Percentiles rank a stretch among this genome's conserved stretches.
Conservation (phyloP, 2,329 filamentous ascomycete genomes). For the Fusarium robinianum region DNA sequence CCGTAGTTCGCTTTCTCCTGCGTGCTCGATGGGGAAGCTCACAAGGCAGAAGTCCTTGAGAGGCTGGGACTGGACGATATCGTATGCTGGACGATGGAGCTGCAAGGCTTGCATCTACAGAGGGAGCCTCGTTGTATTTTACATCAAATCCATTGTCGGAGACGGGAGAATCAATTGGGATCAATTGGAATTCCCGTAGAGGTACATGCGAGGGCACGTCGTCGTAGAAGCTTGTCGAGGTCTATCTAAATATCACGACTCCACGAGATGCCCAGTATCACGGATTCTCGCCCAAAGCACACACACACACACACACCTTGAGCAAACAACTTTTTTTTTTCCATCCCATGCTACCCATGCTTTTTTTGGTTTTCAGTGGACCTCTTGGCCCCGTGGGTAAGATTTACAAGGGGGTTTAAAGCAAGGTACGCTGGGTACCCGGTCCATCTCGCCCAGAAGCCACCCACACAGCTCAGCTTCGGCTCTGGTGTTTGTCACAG, state of each 20-base stretch:
- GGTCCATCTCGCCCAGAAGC: slow-evolving; percentile 21
- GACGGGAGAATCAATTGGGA: slow-evolving; percentile 23
- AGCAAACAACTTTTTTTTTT: slow-evolving; percentile 22
- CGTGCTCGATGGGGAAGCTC: slow-evolving; percentile 15
- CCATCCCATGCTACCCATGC: slow-evolving; percentile 25
- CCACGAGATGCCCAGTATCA: slow-evolving; percentile 12
- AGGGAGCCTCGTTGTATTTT: slow-evolving; percentile 25
- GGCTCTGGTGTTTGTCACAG: slow-evolving; percentile 28
- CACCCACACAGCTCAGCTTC: slow-evolving; percentile 32
- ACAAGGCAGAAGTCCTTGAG: slow-evolving; percentile 35
- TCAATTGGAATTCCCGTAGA: slow-evolving; percentile 24
- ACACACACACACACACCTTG: no score
- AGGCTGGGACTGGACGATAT: slow-evolving; percentile 36
- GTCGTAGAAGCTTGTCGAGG: slow-evolving; percentile 2
- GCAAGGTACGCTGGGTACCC: slow-evolving; percentile 36
- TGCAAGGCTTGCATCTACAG: slow-evolving; percentile 28
- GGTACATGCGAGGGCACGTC: background rate
- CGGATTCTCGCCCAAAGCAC: slow-evolving; percentile 26
- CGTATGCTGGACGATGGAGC: slow-evolving; percentile 30
- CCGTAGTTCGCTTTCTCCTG: slow-evolving; percentile 6
- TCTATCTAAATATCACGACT: slow-evolving; percentile 36
- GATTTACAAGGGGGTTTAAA: slow-evolving; percentile 24
- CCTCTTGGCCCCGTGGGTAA: slow-evolving; percentile 18
- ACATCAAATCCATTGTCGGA: slow-evolving; percentile 14
- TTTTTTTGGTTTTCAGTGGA: slow-evolving; percentile 28